A percentile compares a stretch with the other conserved stretches of the same genome.
Conservation (phyloP, 805 yeast genomes). For the Zygosaccharomyces gambellarensis region DNA sequence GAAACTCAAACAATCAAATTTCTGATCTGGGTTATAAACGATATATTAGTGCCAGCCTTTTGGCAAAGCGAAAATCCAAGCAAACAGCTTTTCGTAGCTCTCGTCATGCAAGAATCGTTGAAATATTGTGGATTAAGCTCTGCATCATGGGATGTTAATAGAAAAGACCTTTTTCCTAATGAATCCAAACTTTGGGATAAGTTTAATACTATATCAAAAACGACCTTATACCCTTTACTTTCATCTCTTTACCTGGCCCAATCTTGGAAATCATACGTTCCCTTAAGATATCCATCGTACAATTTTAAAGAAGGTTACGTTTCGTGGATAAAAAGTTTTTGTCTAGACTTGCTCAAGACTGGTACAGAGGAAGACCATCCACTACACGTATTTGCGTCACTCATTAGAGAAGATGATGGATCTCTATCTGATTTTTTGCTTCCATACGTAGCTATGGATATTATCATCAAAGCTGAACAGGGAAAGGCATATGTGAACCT, state of each 20-base stretch:
- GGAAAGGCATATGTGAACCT: slow-evolving; percentile 39
- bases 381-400: slow-evolving; percentile 56
- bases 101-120: slow-evolving; percentile 82
- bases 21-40: slow-evolving; percentile 58
- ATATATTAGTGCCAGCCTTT: slow-evolving; percentile 72
- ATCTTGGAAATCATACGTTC: slow-evolving; percentile 45
- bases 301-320: slow-evolving; percentile 50
- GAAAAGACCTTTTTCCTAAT: slow-evolving; percentile 24
- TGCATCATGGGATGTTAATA: slow-evolving; percentile 30
- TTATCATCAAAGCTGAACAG: slow-evolving; percentile 48
- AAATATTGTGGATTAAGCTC: slow-evolving; percentile 52
- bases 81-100: slow-evolving; percentile 77
- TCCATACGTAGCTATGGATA: slow-evolving; percentile 69
- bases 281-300: slow-evolving; percentile 60
- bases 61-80: slow-evolving; percentile 88
- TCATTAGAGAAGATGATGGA: slow-evolving; percentile 66
- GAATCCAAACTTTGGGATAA: slow-evolving; percentile 50
- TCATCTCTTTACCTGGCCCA: slow-evolving; percentile 64
- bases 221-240: slow-evolving; percentile 70
- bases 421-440: slow-evolving; percentile 64
- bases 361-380: slow-evolving; percentile 39
- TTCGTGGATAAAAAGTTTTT: slow-evolving; percentile 67
- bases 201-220: slow-evolving; percentile 60
- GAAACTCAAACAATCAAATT: slow-evolving; percentile 60
- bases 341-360: slow-evolving; percentile 55